These are phyloP conservation scores for Fusarium nisikadoi DNA, from an alignment of 2,329 filamentous ascomycete species.

Conservation along the genomic window DNA sequence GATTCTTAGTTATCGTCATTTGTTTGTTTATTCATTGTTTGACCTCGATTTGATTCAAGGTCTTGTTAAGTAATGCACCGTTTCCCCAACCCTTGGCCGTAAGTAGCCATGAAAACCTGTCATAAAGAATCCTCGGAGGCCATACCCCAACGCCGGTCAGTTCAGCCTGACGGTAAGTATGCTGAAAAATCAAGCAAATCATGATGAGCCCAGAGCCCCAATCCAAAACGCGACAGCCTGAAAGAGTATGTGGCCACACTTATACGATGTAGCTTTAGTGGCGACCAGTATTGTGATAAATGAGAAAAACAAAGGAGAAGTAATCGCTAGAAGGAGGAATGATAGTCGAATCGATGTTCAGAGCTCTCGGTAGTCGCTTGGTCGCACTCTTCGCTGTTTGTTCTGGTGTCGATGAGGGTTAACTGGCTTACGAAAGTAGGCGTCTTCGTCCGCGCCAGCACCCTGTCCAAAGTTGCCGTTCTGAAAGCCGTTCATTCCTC, in stretches of 20 bases:
- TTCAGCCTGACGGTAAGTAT: constrained; percentile 28
- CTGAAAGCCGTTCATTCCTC: constrained; percentile 49
- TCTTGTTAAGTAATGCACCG: constrained; percentile 6
- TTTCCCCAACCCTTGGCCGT: constrained; percentile 1
- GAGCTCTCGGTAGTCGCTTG: constrained; percentile 90
- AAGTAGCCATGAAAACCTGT: constrained; percentile 18
- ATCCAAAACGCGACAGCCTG: constrained; percentile 26
- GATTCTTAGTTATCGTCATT: constrained; percentile 6
- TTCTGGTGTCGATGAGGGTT: constrained; percentile 93
- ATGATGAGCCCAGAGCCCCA: constrained; percentile 3
- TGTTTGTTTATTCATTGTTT: constrained; percentile 30
- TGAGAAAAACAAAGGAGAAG: constrained; percentile 4
- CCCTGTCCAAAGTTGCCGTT: constrained; percentile 59
- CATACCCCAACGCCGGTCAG: constrained; percentile 35
- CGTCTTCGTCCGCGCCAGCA: constrained; percentile 83
- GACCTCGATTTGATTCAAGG: constrained; percentile 17
- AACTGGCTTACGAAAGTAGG: constrained; percentile 95
- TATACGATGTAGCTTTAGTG: neutral
- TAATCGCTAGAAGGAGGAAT: constrained; percentile 21
- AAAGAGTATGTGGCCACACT: constrained; percentile 2
- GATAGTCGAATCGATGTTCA: constrained; percentile 50
- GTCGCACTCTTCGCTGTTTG: constrained; percentile 79
- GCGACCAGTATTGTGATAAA: constrained; percentile 1
- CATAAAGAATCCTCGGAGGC: neutral
- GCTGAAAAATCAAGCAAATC: constrained; percentile 21